Percentiles rank a stretch among this genome's conserved stretches.
These are phyloP conservation scores for Boehmeria nivea DNA, from an alignment of 306 rosid species.

Conservation along the genomic window DNA sequence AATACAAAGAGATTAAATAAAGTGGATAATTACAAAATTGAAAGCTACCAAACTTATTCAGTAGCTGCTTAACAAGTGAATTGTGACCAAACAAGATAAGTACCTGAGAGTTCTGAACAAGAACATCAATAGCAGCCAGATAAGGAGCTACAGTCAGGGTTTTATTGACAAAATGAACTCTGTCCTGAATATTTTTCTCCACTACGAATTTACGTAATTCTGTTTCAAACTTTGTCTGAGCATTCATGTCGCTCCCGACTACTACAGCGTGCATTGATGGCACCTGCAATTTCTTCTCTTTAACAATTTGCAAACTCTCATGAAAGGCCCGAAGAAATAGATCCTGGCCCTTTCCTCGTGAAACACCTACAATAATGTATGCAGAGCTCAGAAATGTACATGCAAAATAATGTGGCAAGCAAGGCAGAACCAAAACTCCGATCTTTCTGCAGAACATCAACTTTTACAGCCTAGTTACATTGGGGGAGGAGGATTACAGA, in stretches of 20 bases:
- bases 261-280: slow-evolving; percentile 82
- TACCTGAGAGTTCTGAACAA: slow-evolving; percentile 99
- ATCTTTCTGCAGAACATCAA: too few species aligned
- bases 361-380: slow-evolving; percentile 60
- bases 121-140: slow-evolving; percentile 84
- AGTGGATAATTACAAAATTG: slow-evolving; percentile 4
- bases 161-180: slow-evolving; percentile 88
- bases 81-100: neutral
- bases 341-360: slow-evolving; percentile 95
- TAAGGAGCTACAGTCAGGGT: slow-evolving; percentile 90
- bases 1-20: neutral
- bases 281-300: slow-evolving; percentile 68
- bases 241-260: slow-evolving; percentile 87
- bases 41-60: neutral
- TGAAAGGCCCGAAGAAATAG: slow-evolving; percentile 80
- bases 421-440: too few species aligned
- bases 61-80: neutral
- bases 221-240: slow-evolving; percentile 70
- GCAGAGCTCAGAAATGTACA: slow-evolving; percentile 16
- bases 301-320: slow-evolving; percentile 58
- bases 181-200: slow-evolving; percentile 69
- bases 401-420: too few species aligned
- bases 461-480: too few species aligned
- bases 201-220: slow-evolving; percentile 64
- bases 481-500: too few species aligned